These are phyloP conservation scores for Capniomyces stellatus DNA, from an alignment of 371 early-diverging fungal genomes.

Conservation along the genomic window DNA sequence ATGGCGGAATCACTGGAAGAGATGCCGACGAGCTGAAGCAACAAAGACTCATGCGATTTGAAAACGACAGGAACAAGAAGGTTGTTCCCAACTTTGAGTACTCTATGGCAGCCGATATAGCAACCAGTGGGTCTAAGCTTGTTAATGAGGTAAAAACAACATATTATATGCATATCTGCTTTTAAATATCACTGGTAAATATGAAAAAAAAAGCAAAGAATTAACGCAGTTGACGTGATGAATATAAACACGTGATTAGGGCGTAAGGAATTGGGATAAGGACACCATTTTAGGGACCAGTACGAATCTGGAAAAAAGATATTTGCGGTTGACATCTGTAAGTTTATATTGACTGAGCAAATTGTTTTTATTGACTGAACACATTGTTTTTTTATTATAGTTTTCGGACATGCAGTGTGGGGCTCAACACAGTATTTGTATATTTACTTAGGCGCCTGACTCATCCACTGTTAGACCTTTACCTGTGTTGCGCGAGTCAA, in stretches of 20 bases:
- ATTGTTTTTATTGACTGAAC: not conserved
- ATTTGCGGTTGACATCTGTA: conserved; percentile 66
- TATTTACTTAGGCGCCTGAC: conserved; percentile 48
- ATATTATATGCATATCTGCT: conserved; percentile 8
- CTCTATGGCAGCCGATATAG: conserved; percentile 17
- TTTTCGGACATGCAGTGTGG: conserved; percentile 22
- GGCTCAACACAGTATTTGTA: too few relatives aligned
- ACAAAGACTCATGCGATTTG: not conserved
- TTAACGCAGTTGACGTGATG: too few relatives aligned
- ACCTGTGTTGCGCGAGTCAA: conserved; percentile 44
- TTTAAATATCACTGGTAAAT: too few relatives aligned
- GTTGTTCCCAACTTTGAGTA: conserved; percentile 19
- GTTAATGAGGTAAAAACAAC: conserved; percentile 15
- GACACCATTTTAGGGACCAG: conserved; percentile 78
- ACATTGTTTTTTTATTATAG: conserved; percentile 3
- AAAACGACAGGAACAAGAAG: not conserved
- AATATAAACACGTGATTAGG: conserved; percentile 16
- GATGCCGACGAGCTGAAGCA: not conserved
- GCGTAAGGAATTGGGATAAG: conserved; percentile 58
- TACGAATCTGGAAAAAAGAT: conserved; percentile 63
- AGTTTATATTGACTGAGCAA: conserved; percentile 17
- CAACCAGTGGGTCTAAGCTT: conserved; percentile 12
- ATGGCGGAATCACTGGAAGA: not conserved
- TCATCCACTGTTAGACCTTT: conserved; percentile 78
- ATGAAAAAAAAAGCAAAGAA: too few relatives aligned